Percentiles rank a stretch among this genome's conserved stretches.
phyloP scores from a whole-genome alignment of 768 basidiomycete species.

The Pleurotus platypus region DNA sequence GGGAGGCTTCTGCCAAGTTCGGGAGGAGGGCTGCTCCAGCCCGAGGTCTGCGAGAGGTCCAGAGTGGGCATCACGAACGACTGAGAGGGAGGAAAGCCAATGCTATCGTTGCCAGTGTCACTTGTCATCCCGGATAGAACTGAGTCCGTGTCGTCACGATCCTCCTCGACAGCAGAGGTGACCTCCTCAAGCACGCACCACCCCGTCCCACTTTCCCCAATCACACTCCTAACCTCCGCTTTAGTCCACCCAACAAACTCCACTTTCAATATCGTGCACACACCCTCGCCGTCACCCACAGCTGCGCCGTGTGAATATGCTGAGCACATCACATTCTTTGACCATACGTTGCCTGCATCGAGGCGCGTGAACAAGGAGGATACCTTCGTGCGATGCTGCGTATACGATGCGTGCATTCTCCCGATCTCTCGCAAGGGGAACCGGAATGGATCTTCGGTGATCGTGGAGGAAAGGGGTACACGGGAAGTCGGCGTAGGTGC shows the following conservation, averaged over 20 bases:
- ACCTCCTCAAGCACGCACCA: slow-evolving; percentile 75
- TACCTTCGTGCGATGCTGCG: slow-evolving; percentile 59
- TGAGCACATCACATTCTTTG: slow-evolving; percentile 53
- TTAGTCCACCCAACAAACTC: slow-evolving; percentile 75
- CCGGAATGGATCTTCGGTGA: slow-evolving; percentile 28
- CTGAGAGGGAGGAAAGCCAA: slow-evolving; percentile 47
- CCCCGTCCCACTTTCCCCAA: slow-evolving; percentile 68
- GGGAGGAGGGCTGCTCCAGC: neutral
- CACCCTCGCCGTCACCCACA: slow-evolving; percentile 28
- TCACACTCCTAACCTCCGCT: slow-evolving; percentile 56
- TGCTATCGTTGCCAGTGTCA: slow-evolving; percentile 16
- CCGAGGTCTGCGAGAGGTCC: slow-evolving; percentile 47
- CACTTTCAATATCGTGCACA: slow-evolving; percentile 65
- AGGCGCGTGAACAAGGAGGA: slow-evolving; percentile 67
- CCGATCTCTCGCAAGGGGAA: slow-evolving; percentile 54
- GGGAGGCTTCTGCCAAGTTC: neutral
- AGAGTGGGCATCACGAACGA: slow-evolving; percentile 78
- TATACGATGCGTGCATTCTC: slow-evolving; percentile 48
- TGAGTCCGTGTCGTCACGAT: slow-evolving; percentile 27
- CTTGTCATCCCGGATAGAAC: slow-evolving; percentile 26
- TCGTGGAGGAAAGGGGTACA: slow-evolving; percentile 47
- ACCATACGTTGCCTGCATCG: slow-evolving; percentile 69
- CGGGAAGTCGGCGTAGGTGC: slow-evolving; percentile 69
- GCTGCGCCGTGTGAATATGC: slow-evolving; percentile 47
- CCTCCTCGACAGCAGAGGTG: slow-evolving; percentile 23